Percentiles rank a stretch among this genome's conserved stretches.
Conservation (phyloP, 2,329 filamentous ascomycete species). For the Trichocomaceae sp. region DNA sequence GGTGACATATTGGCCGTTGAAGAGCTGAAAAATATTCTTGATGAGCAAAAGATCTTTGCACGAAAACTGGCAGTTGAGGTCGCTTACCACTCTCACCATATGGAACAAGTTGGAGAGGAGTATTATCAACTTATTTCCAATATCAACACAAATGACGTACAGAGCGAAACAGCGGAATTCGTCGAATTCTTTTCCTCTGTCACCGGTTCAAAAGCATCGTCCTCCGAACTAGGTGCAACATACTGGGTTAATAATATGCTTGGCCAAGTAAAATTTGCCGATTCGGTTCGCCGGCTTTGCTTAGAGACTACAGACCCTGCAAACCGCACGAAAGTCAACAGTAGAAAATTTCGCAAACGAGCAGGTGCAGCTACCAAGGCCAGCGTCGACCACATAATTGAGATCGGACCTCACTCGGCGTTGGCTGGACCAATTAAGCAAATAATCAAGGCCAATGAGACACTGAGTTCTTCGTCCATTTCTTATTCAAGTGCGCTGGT, state of each 20-base stretch:
- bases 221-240: constrained; percentile 7
- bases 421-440: constrained; percentile 23
- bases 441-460: constrained; percentile 11
- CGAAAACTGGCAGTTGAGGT: constrained; percentile 23
- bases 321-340: not conserved
- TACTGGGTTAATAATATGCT: constrained; percentile 30
- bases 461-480: not conserved
- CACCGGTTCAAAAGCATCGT: not conserved
- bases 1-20: constrained; percentile 24
- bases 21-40: constrained; percentile 16
- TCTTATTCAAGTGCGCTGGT: constrained; percentile 16
- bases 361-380: not conserved
- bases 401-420: constrained; percentile 27
- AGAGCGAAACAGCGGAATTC: no score
- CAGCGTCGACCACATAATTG: constrained; percentile 16
- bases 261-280: constrained; percentile 23
- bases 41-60: constrained; percentile 20
- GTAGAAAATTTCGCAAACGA: no score
- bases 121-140: constrained; percentile 13
- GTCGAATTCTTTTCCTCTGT: constrained; percentile 20
- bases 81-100: constrained; percentile 27
- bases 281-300: constrained; percentile 17
- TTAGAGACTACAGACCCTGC: not conserved
- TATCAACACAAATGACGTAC: constrained; percentile 11
- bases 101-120: constrained; percentile 19